Evolutionary conservation across 2,329 filamentous ascomycete species (phyloP), one percentile per base, ranked within the genome.

Genomic region (Talaromyces sp.): DNA sequence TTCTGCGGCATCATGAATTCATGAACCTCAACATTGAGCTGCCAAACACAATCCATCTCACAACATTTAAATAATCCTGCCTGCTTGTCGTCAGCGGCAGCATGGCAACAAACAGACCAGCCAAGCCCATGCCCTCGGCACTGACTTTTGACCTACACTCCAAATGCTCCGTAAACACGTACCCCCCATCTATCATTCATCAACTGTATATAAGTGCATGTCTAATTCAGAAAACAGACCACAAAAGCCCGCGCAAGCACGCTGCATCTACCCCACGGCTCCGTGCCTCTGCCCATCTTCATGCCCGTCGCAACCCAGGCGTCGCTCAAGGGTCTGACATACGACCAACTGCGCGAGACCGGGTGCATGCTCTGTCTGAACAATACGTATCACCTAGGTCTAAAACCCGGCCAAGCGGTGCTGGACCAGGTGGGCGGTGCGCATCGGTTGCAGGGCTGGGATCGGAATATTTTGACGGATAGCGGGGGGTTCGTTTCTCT

Each of bases 221-320:
- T 27, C 6, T 27, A 17, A 25, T 5, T 51, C 1, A 6, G 3
- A 27, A 51, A 25, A 13, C 25, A 98, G 93, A 96, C 92, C 55
- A 98, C 93, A 11, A 92, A 93, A 82, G 95, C 95, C 28, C 90
- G 95, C 67, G 95, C 95, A 56, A 95, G 95, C 58, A 87, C 86
- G 62, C 83, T 99, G 59, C 89, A 88, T 55, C 87, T 99, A 28
- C 93, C 95, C 57, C 96, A 99, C 85, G 95, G 95, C 62, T 84
- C 89, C 1, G 93, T 99, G 28, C 86, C 90, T 69, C 85, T 98
- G 32, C 95, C 96, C 8, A 87, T 98, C 62, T 99, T 99, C 77
- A 99, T 99, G 95, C 95, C 95, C 17, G 95, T 99, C 51, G 95
- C 95, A 32, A 99, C 95, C 0, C 95, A 99, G 77, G 95, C 91